phyloP scores from a whole-genome alignment of 495 filamentous ascomycete species.

The Aspergillus egyptiacus region DNA sequence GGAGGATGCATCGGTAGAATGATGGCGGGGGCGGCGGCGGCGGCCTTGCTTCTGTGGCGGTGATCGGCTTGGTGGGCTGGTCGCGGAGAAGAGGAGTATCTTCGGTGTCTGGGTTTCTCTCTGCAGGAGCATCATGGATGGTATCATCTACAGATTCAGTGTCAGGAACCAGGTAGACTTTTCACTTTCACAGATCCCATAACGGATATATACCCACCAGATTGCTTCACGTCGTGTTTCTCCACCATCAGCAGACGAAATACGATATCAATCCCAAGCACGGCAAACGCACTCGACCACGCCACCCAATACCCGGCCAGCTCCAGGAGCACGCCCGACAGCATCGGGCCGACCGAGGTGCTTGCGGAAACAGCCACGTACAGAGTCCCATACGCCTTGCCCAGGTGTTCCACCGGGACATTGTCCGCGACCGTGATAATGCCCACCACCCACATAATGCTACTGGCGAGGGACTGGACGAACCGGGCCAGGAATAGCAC shows the following conservation, averaged over 20 bases:
- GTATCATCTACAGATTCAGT: too few relatives aligned
- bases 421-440: constrained; percentile 22
- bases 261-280: constrained; percentile 21
- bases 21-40: constrained; percentile 1
- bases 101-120: too few relatives aligned
- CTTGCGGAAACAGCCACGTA: constrained; percentile 18
- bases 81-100: too few relatives aligned
- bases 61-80: too few relatives aligned
- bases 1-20: constrained; percentile 17
- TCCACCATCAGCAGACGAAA: constrained; percentile 24
- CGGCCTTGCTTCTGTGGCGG: too few relatives aligned
- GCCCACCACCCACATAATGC: constrained; percentile 22
- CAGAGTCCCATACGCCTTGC: constrained; percentile 20
- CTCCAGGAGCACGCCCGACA: constrained; percentile 20
- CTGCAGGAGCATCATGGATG: too few relatives aligned
- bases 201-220: too few relatives aligned
- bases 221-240: too few relatives aligned
- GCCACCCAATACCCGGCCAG: constrained; percentile 23
- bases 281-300: constrained; percentile 18
- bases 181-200: too few relatives aligned
- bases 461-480: constrained; percentile 13
- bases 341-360: constrained; percentile 20
- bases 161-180: too few relatives aligned
- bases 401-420: constrained; percentile 16
- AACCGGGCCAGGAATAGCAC: constrained; percentile 3